Conservation (phyloP, 2,329 filamentous ascomycete species). For the Periconia sp. region DNA sequence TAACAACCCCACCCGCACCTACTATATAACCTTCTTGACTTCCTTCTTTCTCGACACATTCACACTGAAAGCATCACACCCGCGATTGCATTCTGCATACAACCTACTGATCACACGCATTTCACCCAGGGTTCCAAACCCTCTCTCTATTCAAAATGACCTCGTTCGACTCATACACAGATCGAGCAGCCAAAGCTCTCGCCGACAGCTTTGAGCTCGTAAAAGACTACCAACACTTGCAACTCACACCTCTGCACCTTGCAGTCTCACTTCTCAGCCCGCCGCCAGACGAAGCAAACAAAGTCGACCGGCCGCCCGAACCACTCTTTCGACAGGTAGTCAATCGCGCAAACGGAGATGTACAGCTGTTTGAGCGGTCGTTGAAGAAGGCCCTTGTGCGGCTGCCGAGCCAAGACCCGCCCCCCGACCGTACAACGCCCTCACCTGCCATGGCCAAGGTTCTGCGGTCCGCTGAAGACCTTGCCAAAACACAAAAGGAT, state of each 20-base stretch:
- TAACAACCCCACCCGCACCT: background rate
- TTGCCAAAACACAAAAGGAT: slow-evolving; percentile 98
- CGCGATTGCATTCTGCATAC: slow-evolving; percentile 14
- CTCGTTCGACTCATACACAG: slow-evolving; percentile 87
- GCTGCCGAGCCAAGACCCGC: slow-evolving; percentile 90
- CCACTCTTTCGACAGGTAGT: slow-evolving; percentile 95
- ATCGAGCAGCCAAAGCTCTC: slow-evolving; percentile 86
- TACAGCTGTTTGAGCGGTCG: slow-evolving; percentile 82
- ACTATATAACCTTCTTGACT: background rate
- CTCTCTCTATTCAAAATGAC: slow-evolving; percentile 57
- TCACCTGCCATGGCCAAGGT: slow-evolving; percentile 81
- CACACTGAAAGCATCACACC: background rate
- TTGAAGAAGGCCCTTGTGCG: slow-evolving; percentile 92
- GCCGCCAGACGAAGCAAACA: slow-evolving; percentile 71
- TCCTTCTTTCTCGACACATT: slow-evolving; percentile 1
- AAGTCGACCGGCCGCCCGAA: slow-evolving; percentile 59
- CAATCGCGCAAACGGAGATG: slow-evolving; percentile 89
- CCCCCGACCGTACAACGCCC: slow-evolving; percentile 83
- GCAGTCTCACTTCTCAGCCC: slow-evolving; percentile 80
- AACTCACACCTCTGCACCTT: slow-evolving; percentile 87
- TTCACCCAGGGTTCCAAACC: slow-evolving; percentile 11
- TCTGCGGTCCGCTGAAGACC: slow-evolving; percentile 78
- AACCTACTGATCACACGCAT: slow-evolving; percentile 9
- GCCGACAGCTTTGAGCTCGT: slow-evolving; percentile 86
- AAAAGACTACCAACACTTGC: slow-evolving; percentile 86